These are phyloP conservation scores for Grosmannia penicillata DNA, from an alignment of 2,329 filamentous ascomycete species.

Conservation along the genomic window DNA sequence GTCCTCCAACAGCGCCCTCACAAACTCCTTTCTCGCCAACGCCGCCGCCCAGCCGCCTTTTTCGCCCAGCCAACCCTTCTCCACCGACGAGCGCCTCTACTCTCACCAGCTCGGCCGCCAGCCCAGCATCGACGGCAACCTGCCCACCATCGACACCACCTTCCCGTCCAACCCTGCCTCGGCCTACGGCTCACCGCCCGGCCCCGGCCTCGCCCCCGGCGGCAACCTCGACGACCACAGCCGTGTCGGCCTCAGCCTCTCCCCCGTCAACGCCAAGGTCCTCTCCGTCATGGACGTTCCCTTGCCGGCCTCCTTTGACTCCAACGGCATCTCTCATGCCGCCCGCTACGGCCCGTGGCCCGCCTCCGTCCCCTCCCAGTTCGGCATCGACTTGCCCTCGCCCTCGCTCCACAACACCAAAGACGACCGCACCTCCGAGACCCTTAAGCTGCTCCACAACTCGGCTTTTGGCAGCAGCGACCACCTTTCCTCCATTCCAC, in stretches of 20 bases:
- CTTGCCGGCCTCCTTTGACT: slow-evolving; percentile 88
- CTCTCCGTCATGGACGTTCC: slow-evolving; percentile 90
- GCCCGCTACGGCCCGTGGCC: slow-evolving; percentile 83
- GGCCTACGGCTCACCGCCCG: slow-evolving; percentile 60
- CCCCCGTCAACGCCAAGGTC: slow-evolving; percentile 54
- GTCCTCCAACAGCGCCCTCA: slow-evolving; percentile 54
- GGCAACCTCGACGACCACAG: slow-evolving; percentile 35
- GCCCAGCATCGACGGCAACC: slow-evolving; percentile 37
- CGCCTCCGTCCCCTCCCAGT: slow-evolving; percentile 82
- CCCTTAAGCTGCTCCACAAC: slow-evolving; percentile 49
- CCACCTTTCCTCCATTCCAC: slow-evolving; percentile 30
- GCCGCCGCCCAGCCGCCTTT: slow-evolving; percentile 8
- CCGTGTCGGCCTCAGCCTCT: slow-evolving; percentile 57
- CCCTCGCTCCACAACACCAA: slow-evolving; percentile 52
- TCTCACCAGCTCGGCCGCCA: slow-evolving; percentile 28
- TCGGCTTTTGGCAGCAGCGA: slow-evolving; percentile 53
- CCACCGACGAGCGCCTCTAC: slow-evolving; percentile 22
- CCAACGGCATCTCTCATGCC: slow-evolving; percentile 84
- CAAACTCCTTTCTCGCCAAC: slow-evolving; percentile 47
- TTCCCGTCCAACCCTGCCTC: slow-evolving; percentile 40
- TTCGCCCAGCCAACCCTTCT: too few species aligned
- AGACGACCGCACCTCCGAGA: slow-evolving; percentile 45
- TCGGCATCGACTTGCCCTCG: slow-evolving; percentile 75
- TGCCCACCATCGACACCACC: slow-evolving; percentile 44
- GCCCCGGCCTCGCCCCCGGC: slow-evolving; percentile 15